Evolutionary conservation across 257 asterid species (phyloP), one percentile per base, ranked within the genome.

Genomic region (Verbascum thapsus): DNA sequence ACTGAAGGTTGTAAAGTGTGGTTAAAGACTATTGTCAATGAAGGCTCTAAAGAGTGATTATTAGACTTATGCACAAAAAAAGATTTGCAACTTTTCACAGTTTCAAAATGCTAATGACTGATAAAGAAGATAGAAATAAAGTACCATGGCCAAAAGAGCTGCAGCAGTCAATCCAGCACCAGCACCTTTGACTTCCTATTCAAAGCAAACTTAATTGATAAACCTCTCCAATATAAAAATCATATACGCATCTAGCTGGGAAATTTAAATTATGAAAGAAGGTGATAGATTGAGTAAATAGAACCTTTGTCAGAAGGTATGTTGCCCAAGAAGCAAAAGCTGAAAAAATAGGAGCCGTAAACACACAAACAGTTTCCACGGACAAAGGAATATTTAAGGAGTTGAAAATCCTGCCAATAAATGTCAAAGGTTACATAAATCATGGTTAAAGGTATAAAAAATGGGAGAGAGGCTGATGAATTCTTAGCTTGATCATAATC

Each of bases 121-220:
- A 26, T 26, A 11, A 66, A 57, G 51, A 37, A 44, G 11, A n/a
- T 23, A 41, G 17, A 37, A 5, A 51, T 11, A 66, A 73, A 65
- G 51, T 94, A 94, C 99, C 99, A 94, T 84, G 76, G 95, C 96
- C 67, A 94, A 78, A 72, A 94, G 98, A 76, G 87, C 91, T 50
- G 98, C 99, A 73, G 98, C 98, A 69, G 96, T 88, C 84, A 90
- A 74, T 64, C 99, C 98, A 26, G 99, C 99, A 68, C 99, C 99
- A 64, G 80, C 58, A 19, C 99, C 99, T 82, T 87, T 94, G 68
- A 94, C 83, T 86, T 94, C 99, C 99, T 94, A 78, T 63, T 75
- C 0, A 73, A 58, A 74, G 64, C 35, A 76, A 49, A 64, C 66
- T 12, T 55, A 68, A 59, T 38, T 22, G 54, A 66, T 61, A 72